phyloP scores from a whole-genome alignment of 1,139 yeast species.

The Hyphopichia buzzinii region DNA sequence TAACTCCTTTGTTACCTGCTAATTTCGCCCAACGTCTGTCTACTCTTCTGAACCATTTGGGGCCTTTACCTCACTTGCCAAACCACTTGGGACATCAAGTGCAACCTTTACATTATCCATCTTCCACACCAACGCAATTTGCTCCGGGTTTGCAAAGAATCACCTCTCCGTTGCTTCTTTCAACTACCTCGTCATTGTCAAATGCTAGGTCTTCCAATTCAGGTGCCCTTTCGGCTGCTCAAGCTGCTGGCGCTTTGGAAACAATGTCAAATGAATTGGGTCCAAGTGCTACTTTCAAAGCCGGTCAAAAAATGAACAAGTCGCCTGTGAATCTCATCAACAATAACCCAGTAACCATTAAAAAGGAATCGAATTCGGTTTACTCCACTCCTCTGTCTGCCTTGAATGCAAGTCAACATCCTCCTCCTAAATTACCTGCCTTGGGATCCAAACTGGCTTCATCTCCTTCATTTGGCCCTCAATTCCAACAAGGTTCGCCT shows the following conservation, averaged over 20 bases:
- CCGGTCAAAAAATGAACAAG: not conserved
- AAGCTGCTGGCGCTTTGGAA: constrained; percentile 65
- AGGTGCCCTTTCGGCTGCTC: constrained; percentile 22
- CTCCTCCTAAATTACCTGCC: constrained; percentile 34
- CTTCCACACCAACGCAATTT: constrained; percentile 68
- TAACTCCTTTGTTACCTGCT: constrained; percentile 34
- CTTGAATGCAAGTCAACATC: constrained; percentile 17
- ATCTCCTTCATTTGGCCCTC: constrained; percentile 48
- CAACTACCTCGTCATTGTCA: constrained; percentile 42
- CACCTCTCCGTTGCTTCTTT: constrained; percentile 60
- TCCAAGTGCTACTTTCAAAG: constrained; percentile 44
- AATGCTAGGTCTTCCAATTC: constrained; percentile 26
- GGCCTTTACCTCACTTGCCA: constrained; percentile 18
- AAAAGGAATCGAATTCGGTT: constrained; percentile 11
- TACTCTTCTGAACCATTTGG: constrained; percentile 1
- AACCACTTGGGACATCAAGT: constrained; percentile 39
- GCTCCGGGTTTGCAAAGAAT: constrained; percentile 63
- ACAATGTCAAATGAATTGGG: constrained; percentile 49
- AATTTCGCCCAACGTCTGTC: not conserved
- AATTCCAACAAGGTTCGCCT: constrained; percentile 23
- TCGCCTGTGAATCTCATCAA: constrained; percentile 28
- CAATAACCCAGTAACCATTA: constrained; percentile 11
- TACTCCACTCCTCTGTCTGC: constrained; percentile 39
- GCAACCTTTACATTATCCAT: constrained; percentile 63
- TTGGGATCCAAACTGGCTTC: constrained; percentile 19